Base-by-base conservation (phyloP, 768 basidiomycete species). In the Ramaria sp. region DNA sequence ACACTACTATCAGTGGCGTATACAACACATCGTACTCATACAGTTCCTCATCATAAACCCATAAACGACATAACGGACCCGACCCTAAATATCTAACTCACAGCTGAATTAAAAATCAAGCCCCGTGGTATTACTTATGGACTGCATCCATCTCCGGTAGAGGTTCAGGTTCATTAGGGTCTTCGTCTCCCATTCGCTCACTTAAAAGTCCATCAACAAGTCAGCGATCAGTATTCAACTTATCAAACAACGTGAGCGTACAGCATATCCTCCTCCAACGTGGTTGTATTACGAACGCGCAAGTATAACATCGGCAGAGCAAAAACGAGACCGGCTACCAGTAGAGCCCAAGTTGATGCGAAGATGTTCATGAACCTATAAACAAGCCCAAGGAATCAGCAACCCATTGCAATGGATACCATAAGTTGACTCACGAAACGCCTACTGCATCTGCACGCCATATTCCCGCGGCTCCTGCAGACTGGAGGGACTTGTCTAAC, bases 271-370 rank as follows among this genome's bases (percentile, higher is more conserved):
- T 84, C 81, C 24, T 73, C 74, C 10, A 73, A 42, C 10, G 80
- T 79, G 1, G 77, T 77, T 63, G 73, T 77, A 48, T 88, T 75
- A 65, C 76, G 82, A 62, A 88, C 82, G 37, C 86, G 83, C 53
- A 80, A 70, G 63, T 85, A 73, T 34, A 88, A 80, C 86, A 88
- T 87, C 7, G 84, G 86, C 34, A 86, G 68, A n/a, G 83, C 79
- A 59, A 78, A 84, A 47, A 81, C 34, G 17, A 88, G 73, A 4
- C 86, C 85, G 0, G 74, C 79, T 37, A 78, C 78, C 46, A 86
- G 78, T 30, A 88, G 72, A n/a, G 72, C 73, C 86, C 86, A 88
- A 0, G 86, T 86, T 19, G 84, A 84, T 58, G 83, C 63, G 64
- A 88, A 86, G 34, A 88, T 75, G 62, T 77, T 84, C 80, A 86